Evolutionary conservation across 1,284 basidiomycete species (phyloP), one percentile per base, ranked within the genome.

Genomic region (Irpex sp.): DNA sequence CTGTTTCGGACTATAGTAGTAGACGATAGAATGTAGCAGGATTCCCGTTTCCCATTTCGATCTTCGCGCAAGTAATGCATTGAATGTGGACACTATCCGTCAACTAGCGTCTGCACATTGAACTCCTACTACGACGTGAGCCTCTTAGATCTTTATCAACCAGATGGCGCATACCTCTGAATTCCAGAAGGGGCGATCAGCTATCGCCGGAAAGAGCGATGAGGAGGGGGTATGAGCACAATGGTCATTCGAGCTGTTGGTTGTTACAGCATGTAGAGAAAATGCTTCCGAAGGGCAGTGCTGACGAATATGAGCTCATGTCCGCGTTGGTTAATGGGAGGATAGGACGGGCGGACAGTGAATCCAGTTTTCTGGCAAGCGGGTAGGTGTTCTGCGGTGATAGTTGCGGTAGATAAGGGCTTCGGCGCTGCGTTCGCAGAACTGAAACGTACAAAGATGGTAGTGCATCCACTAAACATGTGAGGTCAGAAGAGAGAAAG

Each of bases 1-100:
- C 60, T 13, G 36, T 54, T 63, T 48, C 64, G 64, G 64, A 56
- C 54, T 56, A 51, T 51, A 51, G 49, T 51, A 37, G 52, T 58
- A 58, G 55, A 62, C 38, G 47, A 47, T 65, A 65, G 58, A 58
- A 17, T 56, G 54, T 61, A 62, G 36, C 57, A 54, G 17, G 59
- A 64, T 64, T 52, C 47, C 38, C 52, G 38, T 57, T 64, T 37
- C 62, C 37, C 37, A 59, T 56, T 47, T 56, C 40, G 49, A 59
- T 63, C 40, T 56, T 57, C 57, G 56, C 26, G 31, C 54, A 26
- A 56, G 54, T 11, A 36, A 56, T 36, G 21, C 31, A 56, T 36
- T 31, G 54, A 56, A 56, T 56, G 54, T 19, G n/a, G 11, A 15
- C 26, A 6, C 21, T 3, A 13, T 52, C 49, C 17, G 8, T 17